phyloP scores from a whole-genome alignment of 805 yeast species.

The Myxozyma lipomycoides region DNA sequence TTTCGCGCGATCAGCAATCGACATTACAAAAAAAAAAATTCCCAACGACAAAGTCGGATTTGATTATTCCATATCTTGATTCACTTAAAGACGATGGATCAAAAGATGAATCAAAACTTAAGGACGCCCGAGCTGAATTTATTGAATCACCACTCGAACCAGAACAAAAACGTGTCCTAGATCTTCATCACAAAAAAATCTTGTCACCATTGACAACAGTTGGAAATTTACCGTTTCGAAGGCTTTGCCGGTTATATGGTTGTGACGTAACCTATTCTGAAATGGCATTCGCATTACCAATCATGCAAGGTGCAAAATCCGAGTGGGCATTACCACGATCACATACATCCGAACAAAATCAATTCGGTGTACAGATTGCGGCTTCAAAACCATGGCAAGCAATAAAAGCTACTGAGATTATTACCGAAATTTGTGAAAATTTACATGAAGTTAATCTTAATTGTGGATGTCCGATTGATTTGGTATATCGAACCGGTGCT shows the following conservation, averaged over 20 bases:
- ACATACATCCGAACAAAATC: conserved; percentile 56
- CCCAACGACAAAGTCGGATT: conserved; percentile 54
- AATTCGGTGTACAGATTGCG: conserved; percentile 88
- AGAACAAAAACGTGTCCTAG: conserved; percentile 73
- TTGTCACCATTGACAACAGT: conserved; percentile 96
- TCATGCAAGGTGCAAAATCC: conserved; percentile 82
- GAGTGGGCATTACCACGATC: conserved; percentile 98
- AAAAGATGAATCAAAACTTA: conserved; percentile 27
- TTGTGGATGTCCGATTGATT: conserved; percentile 97
- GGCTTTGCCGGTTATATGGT: conserved; percentile 84
- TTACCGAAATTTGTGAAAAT: conserved; percentile 41
- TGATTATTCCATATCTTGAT: conserved; percentile 62
- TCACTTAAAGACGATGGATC: conserved; percentile 43
- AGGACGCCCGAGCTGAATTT: conserved; percentile 44
- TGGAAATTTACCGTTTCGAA: conserved; percentile 91
- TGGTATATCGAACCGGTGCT: conserved; percentile 89
- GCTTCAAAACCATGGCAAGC: conserved; percentile 91
- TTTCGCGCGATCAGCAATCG: conserved; percentile 46
- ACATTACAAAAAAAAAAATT: conserved; percentile 59
- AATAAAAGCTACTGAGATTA: conserved; percentile 81
- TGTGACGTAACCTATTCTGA: conserved; percentile 93
- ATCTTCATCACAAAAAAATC: conserved; percentile 71
- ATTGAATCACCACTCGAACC: conserved; percentile 73
- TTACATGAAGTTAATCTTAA: conserved; percentile 81
- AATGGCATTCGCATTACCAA: conserved; percentile 86